Evolutionary conservation across 2,329 filamentous ascomycete species (phyloP), one percentile per base, ranked within the genome.

Genomic region (Plenodomus tracheiphilus): DNA sequence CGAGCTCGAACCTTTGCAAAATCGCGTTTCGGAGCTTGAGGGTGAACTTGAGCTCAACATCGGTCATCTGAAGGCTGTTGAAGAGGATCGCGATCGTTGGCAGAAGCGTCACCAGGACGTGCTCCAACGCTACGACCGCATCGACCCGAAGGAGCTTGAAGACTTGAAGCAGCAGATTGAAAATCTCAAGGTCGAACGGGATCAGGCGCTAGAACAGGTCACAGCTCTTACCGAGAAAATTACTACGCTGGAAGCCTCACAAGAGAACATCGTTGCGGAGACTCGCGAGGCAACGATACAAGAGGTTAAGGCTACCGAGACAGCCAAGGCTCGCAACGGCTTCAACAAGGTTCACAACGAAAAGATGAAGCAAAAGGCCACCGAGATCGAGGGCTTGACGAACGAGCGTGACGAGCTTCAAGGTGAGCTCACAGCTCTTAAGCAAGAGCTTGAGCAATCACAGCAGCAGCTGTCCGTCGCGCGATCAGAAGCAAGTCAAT

Each of bases 21-120:
- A 84, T 44, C 87, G 85, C 53, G 86, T 97, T 36, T 81, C 85
- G 10, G 91, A 96, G 64, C 79, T 97, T 13, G 89, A 95, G 68
- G 91, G 87, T 50, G 84, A 93, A 53, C 81, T 90, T 54, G 84
- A 87, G 52, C 89, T 87, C 58, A 88, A 92, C 63, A 87, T 95
- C 58, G 91, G 91, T 11, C 93, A 97, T 68, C 84, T 97, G 66
- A 90, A 89, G 64, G 82, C 97, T 55, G 81, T 97, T 9, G 88
- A 95, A 58, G 88, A 94, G 63, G 93, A 97, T 68, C 87, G 94
- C 15, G 93, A 97, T 68, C 85, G 90, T 49, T 97, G 93, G 89
- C 91, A 96, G 74, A 93, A 97, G 78, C 87, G 94, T 19, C 95
- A 91, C 1, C 91, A 97, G 68, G 90, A 95, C 61, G 97, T 99